phyloP scores from a whole-genome alignment of 768 basidiomycete species.

The Lactarius akahatsu region DNA sequence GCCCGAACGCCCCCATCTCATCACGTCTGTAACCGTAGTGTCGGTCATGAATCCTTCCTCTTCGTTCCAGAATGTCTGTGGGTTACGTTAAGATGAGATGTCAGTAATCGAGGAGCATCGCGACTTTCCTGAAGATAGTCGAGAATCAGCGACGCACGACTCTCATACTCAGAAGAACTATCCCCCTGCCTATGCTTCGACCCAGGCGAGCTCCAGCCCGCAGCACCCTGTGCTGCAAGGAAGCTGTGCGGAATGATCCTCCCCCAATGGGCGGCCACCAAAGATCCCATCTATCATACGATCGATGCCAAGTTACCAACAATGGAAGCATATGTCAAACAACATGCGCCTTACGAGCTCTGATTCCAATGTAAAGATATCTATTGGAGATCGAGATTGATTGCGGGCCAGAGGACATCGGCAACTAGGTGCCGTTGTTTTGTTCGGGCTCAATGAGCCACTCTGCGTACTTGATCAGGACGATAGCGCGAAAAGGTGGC shows the following conservation, averaged over 20 bases:
- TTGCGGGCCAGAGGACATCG: not conserved
- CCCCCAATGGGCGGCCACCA: conserved; percentile 21
- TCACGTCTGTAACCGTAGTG: conserved; percentile 19
- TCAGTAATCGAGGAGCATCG: not conserved
- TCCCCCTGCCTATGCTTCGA: conserved; percentile 13
- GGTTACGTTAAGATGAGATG: not conserved
- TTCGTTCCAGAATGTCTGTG: conserved; percentile 24
- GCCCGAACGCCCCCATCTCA: conserved; percentile 17
- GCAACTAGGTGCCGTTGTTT: conserved; percentile 7
- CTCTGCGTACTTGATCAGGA: conserved; percentile 23
- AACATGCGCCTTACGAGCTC: conserved; percentile 19
- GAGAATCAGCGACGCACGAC: conserved; percentile 13
- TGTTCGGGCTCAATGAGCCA: conserved; percentile 21
- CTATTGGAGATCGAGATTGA: conserved; percentile 24
- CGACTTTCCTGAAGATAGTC: conserved; percentile 23
- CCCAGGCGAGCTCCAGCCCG: conserved; percentile 16
- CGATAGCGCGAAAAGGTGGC: conserved; percentile 14
- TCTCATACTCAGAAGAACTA: no score
- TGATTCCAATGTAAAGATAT: conserved; percentile 19
- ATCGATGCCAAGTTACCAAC: not conserved
- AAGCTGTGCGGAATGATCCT: conserved; percentile 23
- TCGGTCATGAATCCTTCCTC: conserved; percentile 22
- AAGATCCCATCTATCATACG: conserved; percentile 21
- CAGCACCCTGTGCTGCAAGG: conserved; percentile 20
- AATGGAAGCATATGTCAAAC: not conserved